Evolutionary conservation across 176 grass and related monocot genomes (phyloP), one percentile per base, ranked within the genome.

Genomic region (Triticum monococcum): DNA sequence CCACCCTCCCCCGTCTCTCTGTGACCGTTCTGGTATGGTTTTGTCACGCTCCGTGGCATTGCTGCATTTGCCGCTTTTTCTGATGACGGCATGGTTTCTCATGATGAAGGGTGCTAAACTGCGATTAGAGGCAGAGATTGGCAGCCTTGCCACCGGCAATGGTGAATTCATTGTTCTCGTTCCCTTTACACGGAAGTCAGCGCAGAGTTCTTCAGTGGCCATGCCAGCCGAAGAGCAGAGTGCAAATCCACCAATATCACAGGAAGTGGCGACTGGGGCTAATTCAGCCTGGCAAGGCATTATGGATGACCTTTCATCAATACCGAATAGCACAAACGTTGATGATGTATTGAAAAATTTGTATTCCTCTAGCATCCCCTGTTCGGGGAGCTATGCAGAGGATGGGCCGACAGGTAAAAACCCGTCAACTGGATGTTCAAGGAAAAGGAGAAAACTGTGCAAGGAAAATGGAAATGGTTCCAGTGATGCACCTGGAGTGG

Each of bases 281-380:
- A 86, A 88, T 64, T 89, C 88, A 66, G 85, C 88, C 61, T 98
- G 96, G 96, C 82, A 82, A 72, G 96, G 94, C 63, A 96, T 98
- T 68, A 96, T 96, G 92, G 84, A 87, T 83, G 93, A 98, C 60
- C 69, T 98, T 18, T 94, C 90, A 62, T 87, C 86, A 57, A 80
- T 98, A 77, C 82, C 96, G 12, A 18, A 76, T 9, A 86, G 74
- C 36, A 50, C 89, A 65, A 66, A 26, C 64, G 38, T 33, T 57
- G 93, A 95, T 70, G 36, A 1, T 88, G 81, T 77, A 62, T 64
- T 17, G 10, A 87, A 81, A 75, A 73, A 79, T 78, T 33, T 88
- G 31, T 75, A 54, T 60, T 68, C 60, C 40, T 70, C 71, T 31
- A 43, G 52, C 12, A 36, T 37, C 28, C 54, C 75, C 8, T 46